These are phyloP conservation scores for Lathyrus oleraceus DNA, from an alignment of 306 rosid species.

Conservation along the genomic window DNA sequence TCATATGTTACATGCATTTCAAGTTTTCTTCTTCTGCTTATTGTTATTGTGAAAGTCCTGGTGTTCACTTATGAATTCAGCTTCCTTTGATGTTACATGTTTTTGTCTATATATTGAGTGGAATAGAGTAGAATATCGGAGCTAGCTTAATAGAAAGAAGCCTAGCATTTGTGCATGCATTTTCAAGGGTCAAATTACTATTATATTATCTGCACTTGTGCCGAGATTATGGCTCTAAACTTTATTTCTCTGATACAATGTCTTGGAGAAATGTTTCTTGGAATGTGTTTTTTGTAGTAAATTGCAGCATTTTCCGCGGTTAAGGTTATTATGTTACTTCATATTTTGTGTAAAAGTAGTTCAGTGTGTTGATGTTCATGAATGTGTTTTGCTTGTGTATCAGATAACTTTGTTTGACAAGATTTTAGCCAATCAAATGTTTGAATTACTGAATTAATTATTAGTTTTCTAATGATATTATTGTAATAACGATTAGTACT, in stretches of 20 bases:
- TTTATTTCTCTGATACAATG: neutral
- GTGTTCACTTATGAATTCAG: neutral
- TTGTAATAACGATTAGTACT: conserved; percentile 21
- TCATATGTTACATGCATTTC: neutral
- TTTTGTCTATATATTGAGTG: neutral
- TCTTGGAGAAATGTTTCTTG: conserved; percentile 1
- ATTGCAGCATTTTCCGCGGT: conserved; percentile 1
- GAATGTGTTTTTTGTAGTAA: conserved; percentile 5
- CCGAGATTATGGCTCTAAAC: neutral
- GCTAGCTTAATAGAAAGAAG: conserved; percentile 13
- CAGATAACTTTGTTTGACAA: conserved; percentile 18
- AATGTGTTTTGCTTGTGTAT: neutral
- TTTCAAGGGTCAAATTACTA: neutral
- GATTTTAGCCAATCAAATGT: conserved; percentile 19
- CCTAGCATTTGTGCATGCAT: neutral
- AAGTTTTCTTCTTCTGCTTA: conserved; percentile 16
- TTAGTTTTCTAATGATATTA: neutral
- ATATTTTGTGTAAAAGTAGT: neutral
- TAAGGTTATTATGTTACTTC: conserved; percentile 2
- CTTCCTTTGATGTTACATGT: neutral
- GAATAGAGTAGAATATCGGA: neutral
- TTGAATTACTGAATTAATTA: neutral
- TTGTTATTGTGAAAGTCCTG: neutral
- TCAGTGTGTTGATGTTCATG: conserved; percentile 1
- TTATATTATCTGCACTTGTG: neutral